Base-by-base conservation (phyloP, 306 rosid genomes). In the Prinsepia uniflora region DNA sequence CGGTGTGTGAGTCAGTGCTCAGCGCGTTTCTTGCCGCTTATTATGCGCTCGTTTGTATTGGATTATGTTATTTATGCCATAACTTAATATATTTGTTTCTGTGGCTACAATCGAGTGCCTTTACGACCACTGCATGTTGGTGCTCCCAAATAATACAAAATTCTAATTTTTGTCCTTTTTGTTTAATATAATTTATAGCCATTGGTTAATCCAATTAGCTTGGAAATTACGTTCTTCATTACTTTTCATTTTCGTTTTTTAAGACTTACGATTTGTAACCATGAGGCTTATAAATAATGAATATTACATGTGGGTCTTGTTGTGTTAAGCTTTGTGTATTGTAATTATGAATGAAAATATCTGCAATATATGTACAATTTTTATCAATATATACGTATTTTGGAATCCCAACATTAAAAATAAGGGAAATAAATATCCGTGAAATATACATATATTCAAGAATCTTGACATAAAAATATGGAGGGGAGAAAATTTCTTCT, bases 21-120 rank as follows among this genome's bases (percentile, higher is more conserved):
- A 72, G 86, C 84, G 86, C 73, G 78, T 70, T 55, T 76, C 70
- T 61, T 68, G 83, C 78, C 70, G 80, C 82, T 73, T 65, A 74
- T 62, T 7, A 59, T 80, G 87, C 71, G 75, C 67, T 57, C 34
- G 80, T 46, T 30, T 49, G 81, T 63, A 71, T 70, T 52, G 82
- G 81, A 81, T 77, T 82, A 6, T 55, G 79, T 22, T 71, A 39
- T 61, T 40, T 70, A 39, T 8, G 12, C 7, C 22, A 12, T 7
- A 36, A 39, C 1, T 10, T 30, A 41, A 22, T n/a, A 20, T 20
- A 20, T 20, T 22, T 30, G 53, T 18, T 39, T 66, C 4, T 40
- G 7, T 54, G 59, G 65, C 30, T 75, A 8, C 5, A 54, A 74
- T 74, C 62, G 2, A 9, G 41, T 73, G 78, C 65, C 19, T 30